Evolutionary conservation across 208 protist species (phyloP).

Genomic region (Cochliopodium minus): DNA sequence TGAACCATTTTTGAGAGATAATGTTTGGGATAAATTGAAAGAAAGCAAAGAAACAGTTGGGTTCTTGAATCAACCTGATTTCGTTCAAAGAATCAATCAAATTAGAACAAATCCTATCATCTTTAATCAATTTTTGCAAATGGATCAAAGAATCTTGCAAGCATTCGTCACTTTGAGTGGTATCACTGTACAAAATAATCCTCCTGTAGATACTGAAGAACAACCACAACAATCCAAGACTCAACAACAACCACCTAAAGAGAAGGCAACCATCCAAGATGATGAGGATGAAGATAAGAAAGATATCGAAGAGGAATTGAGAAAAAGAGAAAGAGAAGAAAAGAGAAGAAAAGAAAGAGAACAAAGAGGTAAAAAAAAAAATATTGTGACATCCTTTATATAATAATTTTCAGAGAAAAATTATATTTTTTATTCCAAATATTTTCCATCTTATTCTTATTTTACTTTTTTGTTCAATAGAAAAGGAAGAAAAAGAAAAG

Average conservation of each 20-base stretch:
- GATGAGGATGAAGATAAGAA: background rate
- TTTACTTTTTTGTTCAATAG: too few relatives aligned
- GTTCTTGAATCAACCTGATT: background rate
- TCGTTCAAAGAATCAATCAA: background rate
- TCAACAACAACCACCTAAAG: background rate
- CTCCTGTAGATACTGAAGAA: too few relatives aligned
- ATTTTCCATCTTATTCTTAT: too few relatives aligned
- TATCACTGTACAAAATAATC: too few relatives aligned
- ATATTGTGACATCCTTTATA: too few relatives aligned
- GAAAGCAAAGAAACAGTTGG: background rate
- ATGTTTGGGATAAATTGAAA: background rate
- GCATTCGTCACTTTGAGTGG: conserved; percentile 55
- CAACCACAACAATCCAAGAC: background rate
- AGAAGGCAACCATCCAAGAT: background rate
- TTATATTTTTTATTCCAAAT: too few relatives aligned
- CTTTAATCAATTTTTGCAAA: background rate
- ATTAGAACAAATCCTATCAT: background rate
- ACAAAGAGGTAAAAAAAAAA: background rate
- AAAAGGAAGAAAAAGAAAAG: background rate
- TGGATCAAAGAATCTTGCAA: conserved; percentile 55
- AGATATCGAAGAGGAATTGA: background rate
- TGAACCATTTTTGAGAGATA: background rate
- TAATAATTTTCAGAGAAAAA: too few relatives aligned
- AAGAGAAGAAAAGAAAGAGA: background rate
- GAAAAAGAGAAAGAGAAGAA: conserved; percentile 1